phyloP scores from a whole-genome alignment of 768 basidiomycete genomes.

The Suillus discolor region DNA sequence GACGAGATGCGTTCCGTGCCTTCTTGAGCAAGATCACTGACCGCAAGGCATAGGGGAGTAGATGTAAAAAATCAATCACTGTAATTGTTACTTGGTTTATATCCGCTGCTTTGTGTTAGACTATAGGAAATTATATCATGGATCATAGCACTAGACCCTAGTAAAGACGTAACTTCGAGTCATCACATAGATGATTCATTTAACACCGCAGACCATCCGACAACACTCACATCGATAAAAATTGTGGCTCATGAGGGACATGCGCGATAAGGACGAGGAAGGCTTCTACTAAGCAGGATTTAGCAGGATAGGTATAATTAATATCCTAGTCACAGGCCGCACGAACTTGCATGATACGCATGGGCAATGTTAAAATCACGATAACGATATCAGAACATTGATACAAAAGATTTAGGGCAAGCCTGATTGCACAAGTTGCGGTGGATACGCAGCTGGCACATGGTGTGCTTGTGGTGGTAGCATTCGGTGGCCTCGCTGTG shows the following conservation, averaged over 20 bases:
- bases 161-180: neutral
- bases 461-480: slow-evolving; percentile 18
- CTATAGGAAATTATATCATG: neutral
- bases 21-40: slow-evolving; percentile 82
- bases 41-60: slow-evolving; percentile 38
- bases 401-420: neutral
- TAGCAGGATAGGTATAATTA: neutral
- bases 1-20: slow-evolving; percentile 72
- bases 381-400: neutral
- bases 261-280: neutral
- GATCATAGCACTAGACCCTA: neutral
- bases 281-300: no score
- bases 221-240: neutral
- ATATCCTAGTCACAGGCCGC: neutral
- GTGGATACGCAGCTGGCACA: slow-evolving; percentile 15
- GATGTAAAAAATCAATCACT: neutral
- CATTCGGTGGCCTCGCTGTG: slow-evolving; percentile 15
- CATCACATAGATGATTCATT: neutral
- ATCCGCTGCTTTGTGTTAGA: neutral
- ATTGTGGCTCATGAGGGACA: neutral
- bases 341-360: neutral
- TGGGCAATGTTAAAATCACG: neutral
- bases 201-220: neutral
- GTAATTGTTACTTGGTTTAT: neutral
- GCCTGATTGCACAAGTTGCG: neutral